Evolutionary conservation across 116 monocot genomes (phyloP).

Genomic region (Posidonia oceanica): DNA sequence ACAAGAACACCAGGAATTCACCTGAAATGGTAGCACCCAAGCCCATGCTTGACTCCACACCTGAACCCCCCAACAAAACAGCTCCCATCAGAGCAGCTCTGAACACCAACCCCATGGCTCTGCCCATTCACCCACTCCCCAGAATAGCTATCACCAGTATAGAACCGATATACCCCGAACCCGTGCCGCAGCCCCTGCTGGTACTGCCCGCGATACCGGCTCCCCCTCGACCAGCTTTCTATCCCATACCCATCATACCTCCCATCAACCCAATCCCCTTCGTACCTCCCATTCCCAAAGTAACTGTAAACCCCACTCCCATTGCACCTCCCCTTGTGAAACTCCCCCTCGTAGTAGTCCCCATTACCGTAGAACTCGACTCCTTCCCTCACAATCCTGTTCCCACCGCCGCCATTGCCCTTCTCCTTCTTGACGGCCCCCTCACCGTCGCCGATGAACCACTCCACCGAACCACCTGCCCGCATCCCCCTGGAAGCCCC

Average conservation of each 20-base stretch:
- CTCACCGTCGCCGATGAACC: conserved; percentile 41
- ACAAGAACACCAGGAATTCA: background rate
- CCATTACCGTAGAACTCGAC: conserved; percentile 67
- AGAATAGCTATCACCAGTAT: conserved; percentile 75
- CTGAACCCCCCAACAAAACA: conserved; percentile 82
- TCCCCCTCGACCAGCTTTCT: conserved; percentile 91
- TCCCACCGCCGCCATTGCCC: conserved; percentile 20
- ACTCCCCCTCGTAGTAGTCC: conserved; percentile 69
- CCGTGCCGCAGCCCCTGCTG: conserved; percentile 76
- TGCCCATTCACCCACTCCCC: conserved; percentile 91
- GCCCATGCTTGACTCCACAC: conserved; percentile 92
- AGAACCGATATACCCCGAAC: conserved; percentile 73
- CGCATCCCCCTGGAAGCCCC: background rate
- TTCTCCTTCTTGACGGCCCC: conserved; percentile 11
- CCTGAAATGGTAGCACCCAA: conserved; percentile 92
- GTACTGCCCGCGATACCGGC: conserved; percentile 78
- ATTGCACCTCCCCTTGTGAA: conserved; percentile 39
- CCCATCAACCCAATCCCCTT: conserved; percentile 92
- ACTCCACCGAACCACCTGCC: conserved; percentile 29
- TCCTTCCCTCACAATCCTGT: conserved; percentile 40
- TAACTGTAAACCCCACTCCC: conserved; percentile 63
- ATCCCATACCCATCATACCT: conserved; percentile 88
- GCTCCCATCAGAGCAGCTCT: conserved; percentile 87
- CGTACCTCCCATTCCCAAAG: conserved; percentile 68
- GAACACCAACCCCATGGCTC: conserved; percentile 87